A percentile compares a stretch with the other conserved stretches of the same genome.
Evolutionary conservation across 108 stramenopile genomes (phyloP).

Genomic region (Nitzschia sp.): DNA sequence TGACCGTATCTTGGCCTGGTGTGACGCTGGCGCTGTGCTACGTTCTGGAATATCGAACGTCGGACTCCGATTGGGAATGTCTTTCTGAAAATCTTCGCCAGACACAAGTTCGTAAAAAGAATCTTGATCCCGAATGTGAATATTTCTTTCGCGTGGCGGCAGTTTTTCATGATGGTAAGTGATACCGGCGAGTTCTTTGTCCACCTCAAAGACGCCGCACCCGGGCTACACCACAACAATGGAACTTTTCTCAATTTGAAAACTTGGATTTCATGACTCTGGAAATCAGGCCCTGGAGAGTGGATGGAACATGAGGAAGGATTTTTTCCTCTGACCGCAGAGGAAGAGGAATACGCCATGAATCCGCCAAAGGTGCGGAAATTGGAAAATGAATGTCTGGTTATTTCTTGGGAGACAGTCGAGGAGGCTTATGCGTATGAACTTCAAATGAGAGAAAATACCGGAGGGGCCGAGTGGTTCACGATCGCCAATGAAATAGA

Average conservation of each 20-base stretch:
- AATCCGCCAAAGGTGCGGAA: not conserved
- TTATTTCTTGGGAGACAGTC: constrained; percentile 52
- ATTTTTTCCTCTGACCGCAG: constrained; percentile 35
- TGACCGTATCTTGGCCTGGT: constrained; percentile 76
- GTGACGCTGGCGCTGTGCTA: constrained; percentile 41
- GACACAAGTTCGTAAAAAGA: constrained; percentile 63
- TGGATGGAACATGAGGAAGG: constrained; percentile 45
- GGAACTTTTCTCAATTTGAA: no score
- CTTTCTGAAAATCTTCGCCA: constrained; percentile 53
- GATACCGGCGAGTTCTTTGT: constrained; percentile 85
- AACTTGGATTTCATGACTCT: no score
- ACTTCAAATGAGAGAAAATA: constrained; percentile 75
- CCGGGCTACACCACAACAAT: constrained; percentile 94
- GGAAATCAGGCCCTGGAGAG: no score
- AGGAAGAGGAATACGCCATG: constrained; percentile 38
- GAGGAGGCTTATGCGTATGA: constrained; percentile 46
- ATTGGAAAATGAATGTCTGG: constrained; percentile 14
- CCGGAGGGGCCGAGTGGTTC: constrained; percentile 51
- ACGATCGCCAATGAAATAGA: constrained; percentile 51
- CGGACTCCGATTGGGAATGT: constrained; percentile 50
- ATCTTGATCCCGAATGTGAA: constrained; percentile 45
- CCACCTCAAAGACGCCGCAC: constrained; percentile 91
- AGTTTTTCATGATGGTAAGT: constrained; percentile 69
- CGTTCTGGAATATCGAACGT: constrained; percentile 57
- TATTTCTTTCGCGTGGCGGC: constrained; percentile 74